Evolutionary conservation across 2,329 filamentous ascomycete species (phyloP).

Genomic region (Claviceps africana): DNA sequence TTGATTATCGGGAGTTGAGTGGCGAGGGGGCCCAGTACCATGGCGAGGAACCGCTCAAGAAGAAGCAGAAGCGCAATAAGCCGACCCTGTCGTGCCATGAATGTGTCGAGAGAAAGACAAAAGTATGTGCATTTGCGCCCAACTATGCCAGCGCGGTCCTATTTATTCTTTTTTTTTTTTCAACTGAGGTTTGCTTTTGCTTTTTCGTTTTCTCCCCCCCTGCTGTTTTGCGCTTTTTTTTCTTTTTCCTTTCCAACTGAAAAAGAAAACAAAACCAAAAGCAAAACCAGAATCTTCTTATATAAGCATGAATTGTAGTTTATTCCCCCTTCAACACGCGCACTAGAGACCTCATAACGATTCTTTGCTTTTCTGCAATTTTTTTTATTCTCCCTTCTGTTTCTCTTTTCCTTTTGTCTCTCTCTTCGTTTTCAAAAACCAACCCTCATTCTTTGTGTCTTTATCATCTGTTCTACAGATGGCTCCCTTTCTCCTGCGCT

Average conservation of each 20-base stretch:
- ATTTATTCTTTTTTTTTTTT: background rate
- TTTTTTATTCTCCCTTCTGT: background rate
- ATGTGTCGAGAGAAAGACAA: constrained; percentile 72
- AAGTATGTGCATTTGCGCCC: constrained; percentile 33
- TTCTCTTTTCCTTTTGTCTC: background rate
- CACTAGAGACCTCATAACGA: background rate
- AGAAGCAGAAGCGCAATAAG: constrained; percentile 76
- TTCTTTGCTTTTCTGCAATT: background rate
- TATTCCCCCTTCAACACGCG: background rate
- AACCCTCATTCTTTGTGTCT: background rate
- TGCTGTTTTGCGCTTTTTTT: background rate
- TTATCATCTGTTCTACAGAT: background rate
- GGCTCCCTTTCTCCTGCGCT: too few relatives aligned
- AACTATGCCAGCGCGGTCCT: background rate
- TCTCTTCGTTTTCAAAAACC: background rate
- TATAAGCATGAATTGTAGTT: background rate
- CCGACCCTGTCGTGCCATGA: constrained; percentile 66
- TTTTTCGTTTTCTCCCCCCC: background rate
- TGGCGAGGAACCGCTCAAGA: constrained; percentile 34
- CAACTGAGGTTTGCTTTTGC: background rate
- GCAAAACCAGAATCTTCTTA: background rate
- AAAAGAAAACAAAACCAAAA: too few relatives aligned
- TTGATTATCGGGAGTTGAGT: constrained; percentile 7
- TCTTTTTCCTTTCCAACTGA: background rate
- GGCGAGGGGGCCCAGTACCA: constrained; percentile 7